Base-by-base conservation (phyloP, 345 rosid species). In the Iberis pinnata region DNA sequence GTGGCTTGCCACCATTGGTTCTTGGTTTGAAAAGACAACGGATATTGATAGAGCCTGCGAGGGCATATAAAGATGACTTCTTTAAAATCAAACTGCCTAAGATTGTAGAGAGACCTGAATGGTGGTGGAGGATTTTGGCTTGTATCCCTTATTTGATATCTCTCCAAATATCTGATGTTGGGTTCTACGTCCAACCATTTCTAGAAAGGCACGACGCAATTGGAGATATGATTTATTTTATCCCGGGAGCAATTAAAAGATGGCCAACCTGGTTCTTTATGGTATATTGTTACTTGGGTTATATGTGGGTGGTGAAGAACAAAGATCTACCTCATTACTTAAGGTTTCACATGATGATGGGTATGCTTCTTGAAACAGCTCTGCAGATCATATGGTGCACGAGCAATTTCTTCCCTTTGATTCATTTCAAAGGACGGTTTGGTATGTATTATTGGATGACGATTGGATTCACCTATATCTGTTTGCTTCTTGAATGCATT, bases 291-390 rank as follows among this genome's bases (percentile, higher is more conserved):
- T 79, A 63, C 64, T 15, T 75, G 14, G 37, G 37, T 8, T 32
- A 32, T n/a, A 32, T 12, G 16, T 73, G 79, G 31, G 67, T 90
- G 0, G 92, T 84, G 70, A 84, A 71, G 78, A 87, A 84, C 59
- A 80, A 71, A 58, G 67, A 78, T 0, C 69, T 70, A 69, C 92
- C 97, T 63, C 97, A 84, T 65, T 86, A 73, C 80, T 65, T 89
- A 2, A 72, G 94, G 75, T 79, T 81, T 77, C 94, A 89, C 63
- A 47, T 89, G 70, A 84, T 86, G 92, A 80, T 89, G 94, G 97
- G 88, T 19, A 70, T 89, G 80, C 66, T 89, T 44, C 29, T 89
- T 31, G 96, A 90, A 59, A 84, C 81, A 9, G 67, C 73, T 12
- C 29, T 86, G 65, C 95, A 84, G 76, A 27, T 84, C 19, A 40